phyloP scores from a whole-genome alignment of 352 stramenopile genomes.

The Globisporangium heterothallicum region DNA sequence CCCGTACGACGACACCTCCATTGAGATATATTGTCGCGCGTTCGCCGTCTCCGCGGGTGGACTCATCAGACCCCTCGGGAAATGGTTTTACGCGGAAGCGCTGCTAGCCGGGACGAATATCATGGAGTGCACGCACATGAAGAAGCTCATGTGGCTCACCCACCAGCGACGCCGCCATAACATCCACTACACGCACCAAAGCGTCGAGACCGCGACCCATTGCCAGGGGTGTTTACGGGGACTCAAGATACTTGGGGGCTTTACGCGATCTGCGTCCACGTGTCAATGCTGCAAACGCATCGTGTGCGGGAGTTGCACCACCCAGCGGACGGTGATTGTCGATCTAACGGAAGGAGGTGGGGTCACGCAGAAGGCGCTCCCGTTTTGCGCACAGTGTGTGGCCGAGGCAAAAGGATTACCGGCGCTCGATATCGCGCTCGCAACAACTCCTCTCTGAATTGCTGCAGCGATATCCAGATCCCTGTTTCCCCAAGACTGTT shows the following conservation, averaged over 20 bases:
- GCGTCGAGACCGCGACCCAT: background rate
- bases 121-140: constrained; percentile 23
- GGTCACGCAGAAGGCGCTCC: constrained; percentile 36
- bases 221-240: constrained; percentile 1
- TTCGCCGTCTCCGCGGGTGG: constrained; percentile 41
- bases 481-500: background rate
- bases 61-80: constrained; percentile 24
- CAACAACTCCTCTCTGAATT: constrained; percentile 10
- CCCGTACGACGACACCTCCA: constrained; percentile 14
- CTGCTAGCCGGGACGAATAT: constrained; percentile 22
- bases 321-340: constrained; percentile 16
- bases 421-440: constrained; percentile 36
- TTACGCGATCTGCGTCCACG: background rate
- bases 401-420: constrained; percentile 44
- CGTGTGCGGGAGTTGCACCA: constrained; percentile 2
- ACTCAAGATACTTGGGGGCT: constrained; percentile 5
- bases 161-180: constrained; percentile 5
- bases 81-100: constrained; percentile 30
- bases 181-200: background rate
- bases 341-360: constrained; percentile 22
- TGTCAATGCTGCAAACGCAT: constrained; percentile 2
- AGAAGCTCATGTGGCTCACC: constrained; percentile 32
- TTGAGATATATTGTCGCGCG: constrained; percentile 45
- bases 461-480: too few relatives aligned
- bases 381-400: constrained; percentile 57